Evolutionary conservation across 164 flowering plant genomes (phyloP), one percentile per base, ranked within the genome.

Genomic region (Vitis labrusca): DNA sequence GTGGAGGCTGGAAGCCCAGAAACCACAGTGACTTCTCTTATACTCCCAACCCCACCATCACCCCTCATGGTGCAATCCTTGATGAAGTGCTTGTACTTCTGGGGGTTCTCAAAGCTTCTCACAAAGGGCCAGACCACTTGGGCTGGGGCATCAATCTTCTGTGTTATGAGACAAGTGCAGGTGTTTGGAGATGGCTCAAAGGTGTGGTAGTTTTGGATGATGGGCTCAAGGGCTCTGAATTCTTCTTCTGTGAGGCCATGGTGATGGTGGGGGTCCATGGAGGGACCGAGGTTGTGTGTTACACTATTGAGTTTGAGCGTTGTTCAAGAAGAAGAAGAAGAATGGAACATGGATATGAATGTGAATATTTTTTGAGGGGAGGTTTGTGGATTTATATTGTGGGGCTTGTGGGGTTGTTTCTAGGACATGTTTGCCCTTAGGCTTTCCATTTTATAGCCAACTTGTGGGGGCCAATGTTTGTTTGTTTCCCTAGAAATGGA

Each of bases 1-100:
- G 91, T 87, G 16, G 91, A 82, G 0, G 97, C 95, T 10, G 95
- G 95, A 1, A 92, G 80, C 2, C 95, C 97, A 6, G 95, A 92
- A 0, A 90, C 84, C 0, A 88, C 89, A 0, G 83, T 82, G n/a
- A 90, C 89, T 10, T 87, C 92, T 6, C 97, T 64, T 8, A 92
- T 73, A 74, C 92, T 87, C 12, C 97, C 97, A 0, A 90, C 87
- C 3, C 84, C 82, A 3, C 88, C 91, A 52, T 84, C 88, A 2
- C 91, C 91, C 9, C 60, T 68, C 83, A 86, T 79, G 14, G 50
- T 69, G 74, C 95, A 90, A 29, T 86, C 79, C 77, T 88, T 90
- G 81, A 90, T 79, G 87, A 92, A 92, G 79, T 85, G 92, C 77
- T 92, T 92, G 87, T 92, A 92, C 23, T 66, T 74, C 11, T 90